A percentile compares a stretch with the other conserved stretches of the same genome.
phyloP scores from a whole-genome alignment of 2,329 filamentous ascomycete species.

The Sphaerulina vaccinii region DNA sequence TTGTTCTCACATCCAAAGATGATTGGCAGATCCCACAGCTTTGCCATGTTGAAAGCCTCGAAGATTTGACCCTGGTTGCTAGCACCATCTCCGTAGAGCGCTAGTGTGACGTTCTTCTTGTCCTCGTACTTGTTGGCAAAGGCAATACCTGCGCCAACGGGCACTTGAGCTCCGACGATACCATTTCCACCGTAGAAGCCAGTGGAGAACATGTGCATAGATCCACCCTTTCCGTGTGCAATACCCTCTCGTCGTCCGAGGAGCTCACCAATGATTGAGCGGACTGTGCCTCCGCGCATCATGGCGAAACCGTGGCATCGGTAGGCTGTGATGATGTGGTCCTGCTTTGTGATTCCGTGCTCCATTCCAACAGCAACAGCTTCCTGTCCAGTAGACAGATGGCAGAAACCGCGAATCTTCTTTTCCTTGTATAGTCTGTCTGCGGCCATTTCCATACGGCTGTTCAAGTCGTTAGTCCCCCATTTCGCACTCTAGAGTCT shows the following conservation, averaged over 20 bases:
- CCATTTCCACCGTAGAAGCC: slow-evolving; percentile 98
- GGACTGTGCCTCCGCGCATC: slow-evolving; percentile 89
- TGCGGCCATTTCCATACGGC: slow-evolving; percentile 99
- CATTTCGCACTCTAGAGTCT: not conserved
- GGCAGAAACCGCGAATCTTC: slow-evolving; percentile 99
- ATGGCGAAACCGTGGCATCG: slow-evolving; percentile 97
- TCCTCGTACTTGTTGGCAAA: slow-evolving; percentile 95
- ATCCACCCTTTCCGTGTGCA: slow-evolving; percentile 97
- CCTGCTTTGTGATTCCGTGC: slow-evolving; percentile 84
- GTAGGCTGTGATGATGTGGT: slow-evolving; percentile 97
- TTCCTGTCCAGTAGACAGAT: slow-evolving; percentile 96
- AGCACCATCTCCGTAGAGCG: slow-evolving; percentile 96
- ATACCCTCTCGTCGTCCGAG: slow-evolving; percentile 94
- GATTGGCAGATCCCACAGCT: slow-evolving; percentile 94
- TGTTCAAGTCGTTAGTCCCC: slow-evolving; percentile 43
- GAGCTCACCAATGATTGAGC: slow-evolving; percentile 93
- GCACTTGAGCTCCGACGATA: slow-evolving; percentile 97
- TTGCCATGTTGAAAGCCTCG: slow-evolving; percentile 99
- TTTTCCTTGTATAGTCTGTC: slow-evolving; percentile 99
- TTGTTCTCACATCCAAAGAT: slow-evolving; percentile 99
- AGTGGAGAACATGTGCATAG: slow-evolving; percentile 99
- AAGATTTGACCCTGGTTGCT: slow-evolving; percentile 99
- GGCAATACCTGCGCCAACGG: slow-evolving; percentile 91
- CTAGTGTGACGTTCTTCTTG: slow-evolving; percentile 80
- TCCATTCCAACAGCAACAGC: slow-evolving; percentile 96